phyloP scores from a whole-genome alignment of 495 filamentous ascomycete species.

The Rusavskia elegans region DNA sequence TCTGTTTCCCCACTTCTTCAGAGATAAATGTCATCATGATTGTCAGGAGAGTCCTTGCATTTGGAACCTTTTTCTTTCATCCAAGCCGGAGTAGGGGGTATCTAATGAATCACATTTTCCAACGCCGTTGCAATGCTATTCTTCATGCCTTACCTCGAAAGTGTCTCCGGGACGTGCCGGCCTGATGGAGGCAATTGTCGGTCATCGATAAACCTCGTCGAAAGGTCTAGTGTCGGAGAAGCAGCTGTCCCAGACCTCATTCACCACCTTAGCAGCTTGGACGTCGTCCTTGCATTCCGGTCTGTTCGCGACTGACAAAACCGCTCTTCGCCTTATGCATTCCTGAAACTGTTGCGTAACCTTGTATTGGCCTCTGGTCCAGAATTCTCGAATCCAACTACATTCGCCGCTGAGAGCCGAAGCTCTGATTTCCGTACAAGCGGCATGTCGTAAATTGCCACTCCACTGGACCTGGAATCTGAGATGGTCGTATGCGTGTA shows the following conservation, averaged over 20 bases:
- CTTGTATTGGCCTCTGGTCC: conserved; percentile 65
- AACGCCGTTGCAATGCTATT: background rate
- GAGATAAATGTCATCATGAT: too few species aligned
- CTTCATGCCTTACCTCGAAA: background rate
- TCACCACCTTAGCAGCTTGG: conserved; percentile 75
- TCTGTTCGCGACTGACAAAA: conserved; percentile 54
- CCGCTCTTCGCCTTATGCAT: conserved; percentile 71
- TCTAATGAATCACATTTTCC: background rate
- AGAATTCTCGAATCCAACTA: conserved; percentile 76
- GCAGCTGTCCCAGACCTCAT: conserved; percentile 96
- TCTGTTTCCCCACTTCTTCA: conserved; percentile 6
- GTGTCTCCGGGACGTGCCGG: too few species aligned
- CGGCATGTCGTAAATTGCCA: conserved; percentile 69
- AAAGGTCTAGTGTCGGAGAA: conserved; percentile 89
- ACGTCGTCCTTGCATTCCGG: conserved; percentile 73
- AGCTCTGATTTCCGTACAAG: conserved; percentile 95
- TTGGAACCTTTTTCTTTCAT: background rate
- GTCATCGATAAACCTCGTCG: conserved; percentile 85
- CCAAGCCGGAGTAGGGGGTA: conserved; percentile 3
- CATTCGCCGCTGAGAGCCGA: conserved; percentile 88
- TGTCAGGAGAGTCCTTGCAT: too few species aligned
- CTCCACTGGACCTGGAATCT: conserved; percentile 75
- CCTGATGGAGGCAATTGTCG: background rate
- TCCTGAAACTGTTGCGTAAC: conserved; percentile 85
- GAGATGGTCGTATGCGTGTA: conserved; percentile 90